Evolutionary conservation across 1,284 basidiomycete genomes (phyloP).

Genomic region (Puccinia triticina): DNA sequence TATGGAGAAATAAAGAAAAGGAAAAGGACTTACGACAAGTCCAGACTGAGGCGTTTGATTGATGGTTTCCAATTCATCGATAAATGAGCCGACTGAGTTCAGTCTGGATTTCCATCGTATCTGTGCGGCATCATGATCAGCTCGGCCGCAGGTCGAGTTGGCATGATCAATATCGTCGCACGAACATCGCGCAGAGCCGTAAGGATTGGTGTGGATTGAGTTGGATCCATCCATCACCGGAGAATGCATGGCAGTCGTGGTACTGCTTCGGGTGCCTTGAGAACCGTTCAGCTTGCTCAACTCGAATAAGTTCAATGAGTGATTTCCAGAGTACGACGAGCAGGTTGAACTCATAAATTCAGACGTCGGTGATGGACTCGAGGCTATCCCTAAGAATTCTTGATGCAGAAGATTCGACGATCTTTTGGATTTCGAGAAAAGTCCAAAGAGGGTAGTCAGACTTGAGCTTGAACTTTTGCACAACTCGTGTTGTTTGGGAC

Average conservation of each 20-base stretch:
- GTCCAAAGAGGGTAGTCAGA: neutral
- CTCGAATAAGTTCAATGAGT: neutral
- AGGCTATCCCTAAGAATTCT: neutral
- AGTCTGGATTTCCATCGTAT: conserved; percentile 24
- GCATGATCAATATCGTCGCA: neutral
- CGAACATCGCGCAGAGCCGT: neutral
- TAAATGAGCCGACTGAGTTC: conserved; percentile 35
- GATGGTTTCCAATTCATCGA: neutral
- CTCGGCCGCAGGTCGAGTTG: neutral
- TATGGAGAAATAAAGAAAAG: neutral
- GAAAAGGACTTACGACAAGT: neutral
- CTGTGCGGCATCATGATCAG: neutral
- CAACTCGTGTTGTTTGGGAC: neutral
- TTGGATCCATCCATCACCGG: neutral
- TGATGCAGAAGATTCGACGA: neutral
- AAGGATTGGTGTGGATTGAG: neutral
- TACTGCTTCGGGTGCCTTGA: neutral
- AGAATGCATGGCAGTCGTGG: neutral
- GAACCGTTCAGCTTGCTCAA: neutral
- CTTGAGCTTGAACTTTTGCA: neutral
- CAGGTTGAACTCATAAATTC: neutral
- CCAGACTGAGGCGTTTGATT: conserved; percentile 10
- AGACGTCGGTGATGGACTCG: neutral
- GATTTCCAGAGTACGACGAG: neutral
- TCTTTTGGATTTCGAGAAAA: conserved; percentile 4